Conservation (phyloP, 2,329 filamentous ascomycete species). For the Nigrospora sphaerica region DNA sequence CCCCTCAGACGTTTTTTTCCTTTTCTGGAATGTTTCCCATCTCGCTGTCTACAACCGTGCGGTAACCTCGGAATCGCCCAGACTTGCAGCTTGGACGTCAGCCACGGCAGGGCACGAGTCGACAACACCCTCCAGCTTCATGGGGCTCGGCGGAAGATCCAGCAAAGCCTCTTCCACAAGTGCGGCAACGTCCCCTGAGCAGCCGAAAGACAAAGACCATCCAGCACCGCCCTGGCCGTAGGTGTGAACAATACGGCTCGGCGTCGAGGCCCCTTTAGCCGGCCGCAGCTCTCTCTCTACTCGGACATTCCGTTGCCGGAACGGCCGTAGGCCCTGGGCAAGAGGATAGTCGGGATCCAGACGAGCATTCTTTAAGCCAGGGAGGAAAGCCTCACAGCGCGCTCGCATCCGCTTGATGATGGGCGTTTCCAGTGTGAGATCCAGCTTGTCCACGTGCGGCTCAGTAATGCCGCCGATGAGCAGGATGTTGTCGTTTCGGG, state of each 20-base stretch:
- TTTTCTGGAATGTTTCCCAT: too few species aligned
- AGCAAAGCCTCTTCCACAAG: constrained; percentile 26
- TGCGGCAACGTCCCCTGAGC: constrained; percentile 25
- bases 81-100: too few species aligned
- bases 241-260: constrained; percentile 30
- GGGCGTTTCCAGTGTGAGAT: constrained; percentile 29
- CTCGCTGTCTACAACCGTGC: too few species aligned
- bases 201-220: constrained; percentile 33
- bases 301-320: constrained; percentile 28
- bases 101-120: too few species aligned
- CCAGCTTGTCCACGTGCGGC: constrained; percentile 24
- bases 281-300: constrained; percentile 31
- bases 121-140: neutral
- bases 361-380: constrained; percentile 28
- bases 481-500: constrained; percentile 35
- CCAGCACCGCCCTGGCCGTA: constrained; percentile 37
- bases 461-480: constrained; percentile 30
- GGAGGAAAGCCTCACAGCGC: constrained; percentile 33
- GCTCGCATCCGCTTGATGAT: constrained; percentile 32
- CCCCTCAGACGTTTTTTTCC: too few species aligned
- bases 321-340: constrained; percentile 34
- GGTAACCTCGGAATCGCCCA: too few species aligned
- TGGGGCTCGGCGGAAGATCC: neutral
- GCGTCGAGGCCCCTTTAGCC: constrained; percentile 3
- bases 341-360: constrained; percentile 32